phyloP scores from a whole-genome alignment of 257 asterid genomes.

The Leonotis leonurus region DNA sequence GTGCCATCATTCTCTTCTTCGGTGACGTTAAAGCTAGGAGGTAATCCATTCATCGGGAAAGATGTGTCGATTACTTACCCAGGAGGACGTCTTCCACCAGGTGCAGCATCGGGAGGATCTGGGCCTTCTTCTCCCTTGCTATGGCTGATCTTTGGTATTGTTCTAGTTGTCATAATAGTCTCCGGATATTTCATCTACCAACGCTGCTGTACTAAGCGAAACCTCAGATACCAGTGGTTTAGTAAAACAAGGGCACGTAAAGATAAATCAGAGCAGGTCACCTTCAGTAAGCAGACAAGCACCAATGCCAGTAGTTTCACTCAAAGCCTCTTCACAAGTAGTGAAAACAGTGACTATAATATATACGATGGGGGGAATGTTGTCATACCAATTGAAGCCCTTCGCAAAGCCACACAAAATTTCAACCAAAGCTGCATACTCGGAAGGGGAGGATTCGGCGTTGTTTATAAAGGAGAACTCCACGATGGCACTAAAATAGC shows the following conservation, averaged over 20 bases:
- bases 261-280: neutral
- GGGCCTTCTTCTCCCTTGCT: conserved; percentile 10
- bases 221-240: conserved; percentile 2
- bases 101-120: neutral
- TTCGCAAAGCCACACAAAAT: conserved; percentile 55
- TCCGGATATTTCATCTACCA: conserved; percentile 24
- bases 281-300: conserved; percentile 6
- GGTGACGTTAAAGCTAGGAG: conserved; percentile 33
- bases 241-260: conserved; percentile 1
- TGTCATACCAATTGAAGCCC: conserved; percentile 50
- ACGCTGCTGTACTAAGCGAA: conserved; percentile 9
- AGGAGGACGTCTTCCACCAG: conserved; percentile 13
- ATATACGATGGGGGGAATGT: conserved; percentile 38
- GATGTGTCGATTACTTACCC: conserved; percentile 31
- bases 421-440: conserved; percentile 48
- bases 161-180: conserved; percentile 5
- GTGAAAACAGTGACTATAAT: conserved; percentile 27
- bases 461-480: conserved; percentile 67
- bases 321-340: conserved; percentile 10
- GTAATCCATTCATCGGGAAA: conserved; percentile 53
- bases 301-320: neutral
- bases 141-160: conserved; percentile 26
- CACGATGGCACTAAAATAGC: conserved; percentile 66
- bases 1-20: conserved; percentile 41
- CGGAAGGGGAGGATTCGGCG: conserved; percentile 85